Percentiles rank a stretch among this genome's conserved stretches.
These are phyloP conservation scores for Chytridiales sp. DNA, from an alignment of 371 early-diverging fungal genomes.

Conservation along the genomic window DNA sequence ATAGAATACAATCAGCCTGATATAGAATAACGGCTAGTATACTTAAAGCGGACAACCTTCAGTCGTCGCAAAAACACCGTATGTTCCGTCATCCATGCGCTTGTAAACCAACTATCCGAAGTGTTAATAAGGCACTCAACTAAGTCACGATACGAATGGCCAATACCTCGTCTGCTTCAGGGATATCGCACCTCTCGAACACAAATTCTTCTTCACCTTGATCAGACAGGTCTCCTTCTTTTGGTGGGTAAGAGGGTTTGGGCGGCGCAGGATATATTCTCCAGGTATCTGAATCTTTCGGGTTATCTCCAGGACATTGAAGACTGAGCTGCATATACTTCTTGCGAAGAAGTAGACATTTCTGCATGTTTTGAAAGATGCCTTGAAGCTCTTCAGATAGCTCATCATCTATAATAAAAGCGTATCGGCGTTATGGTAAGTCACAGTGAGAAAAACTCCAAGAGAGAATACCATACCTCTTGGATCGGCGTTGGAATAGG, in stretches of 20 bases:
- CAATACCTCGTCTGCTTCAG: conserved; percentile 51
- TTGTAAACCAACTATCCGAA: conserved; percentile 33
- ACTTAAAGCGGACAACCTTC: neutral
- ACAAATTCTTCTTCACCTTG: conserved; percentile 59
- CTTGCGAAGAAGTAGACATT: conserved; percentile 76
- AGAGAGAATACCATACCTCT: conserved; percentile 17
- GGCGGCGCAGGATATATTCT: conserved; percentile 89
- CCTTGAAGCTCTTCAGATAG: conserved; percentile 44
- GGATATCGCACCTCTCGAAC: conserved; percentile 61
- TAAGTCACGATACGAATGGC: conserved; percentile 4
- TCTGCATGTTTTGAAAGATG: conserved; percentile 55
- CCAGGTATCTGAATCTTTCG: conserved; percentile 79
- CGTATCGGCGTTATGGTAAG: neutral
- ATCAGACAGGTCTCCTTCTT: conserved; percentile 20
- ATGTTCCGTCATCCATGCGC: conserved; percentile 64
- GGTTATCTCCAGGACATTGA: conserved; percentile 84
- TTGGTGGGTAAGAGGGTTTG: conserved; percentile 66
- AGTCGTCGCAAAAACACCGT: conserved; percentile 49
- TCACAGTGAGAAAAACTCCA: neutral
- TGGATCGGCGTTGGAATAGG: conserved; percentile 28
- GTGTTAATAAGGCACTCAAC: conserved; percentile 1
- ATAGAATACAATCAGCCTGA: neutral
- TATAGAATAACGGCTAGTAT: conserved; percentile 1
- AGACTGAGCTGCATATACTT: conserved; percentile 79
- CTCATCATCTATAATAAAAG: conserved; percentile 36